Percentiles rank a stretch among this genome's conserved stretches.
Conservation (phyloP, 768 basidiomycete species). For the Chlorophyllum brunneum region DNA sequence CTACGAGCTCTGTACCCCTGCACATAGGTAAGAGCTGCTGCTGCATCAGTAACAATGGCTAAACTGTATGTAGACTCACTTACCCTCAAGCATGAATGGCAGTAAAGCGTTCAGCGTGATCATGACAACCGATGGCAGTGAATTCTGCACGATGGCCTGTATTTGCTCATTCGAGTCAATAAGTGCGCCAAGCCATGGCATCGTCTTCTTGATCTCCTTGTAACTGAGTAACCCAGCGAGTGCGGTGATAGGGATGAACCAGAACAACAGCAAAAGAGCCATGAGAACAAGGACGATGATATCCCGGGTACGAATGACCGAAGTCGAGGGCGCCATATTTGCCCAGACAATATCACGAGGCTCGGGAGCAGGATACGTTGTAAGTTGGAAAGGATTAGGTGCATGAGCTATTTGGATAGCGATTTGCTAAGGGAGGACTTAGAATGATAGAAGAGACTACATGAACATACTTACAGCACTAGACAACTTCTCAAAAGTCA, state of each 20-base stretch:
- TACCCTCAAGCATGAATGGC: conserved; percentile 88
- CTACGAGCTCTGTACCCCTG: conserved; percentile 89
- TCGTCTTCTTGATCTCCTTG: conserved; percentile 84
- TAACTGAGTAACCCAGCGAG: conserved; percentile 88
- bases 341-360: conserved; percentile 96
- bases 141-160: conserved; percentile 89
- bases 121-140: conserved; percentile 87
- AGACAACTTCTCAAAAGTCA: conserved; percentile 95
- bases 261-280: conserved; percentile 77
- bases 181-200: conserved; percentile 83
- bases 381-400: conserved; percentile 58
- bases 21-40: conserved; percentile 69
- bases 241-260: conserved; percentile 87
- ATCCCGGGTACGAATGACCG: conserved; percentile 61
- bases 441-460: neutral
- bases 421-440: conserved; percentile 56
- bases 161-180: conserved; percentile 82
- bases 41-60: neutral
- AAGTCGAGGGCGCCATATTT: conserved; percentile 69
- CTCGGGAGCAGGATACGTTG: conserved; percentile 81
- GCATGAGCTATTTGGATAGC: conserved; percentile 83
- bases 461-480: conserved; percentile 61
- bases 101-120: conserved; percentile 85
- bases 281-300: conserved; percentile 68
- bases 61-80: conserved; percentile 9